Evolutionary conservation across 2,329 filamentous ascomycete species (phyloP).

Genomic region (Colletotrichum musae): DNA sequence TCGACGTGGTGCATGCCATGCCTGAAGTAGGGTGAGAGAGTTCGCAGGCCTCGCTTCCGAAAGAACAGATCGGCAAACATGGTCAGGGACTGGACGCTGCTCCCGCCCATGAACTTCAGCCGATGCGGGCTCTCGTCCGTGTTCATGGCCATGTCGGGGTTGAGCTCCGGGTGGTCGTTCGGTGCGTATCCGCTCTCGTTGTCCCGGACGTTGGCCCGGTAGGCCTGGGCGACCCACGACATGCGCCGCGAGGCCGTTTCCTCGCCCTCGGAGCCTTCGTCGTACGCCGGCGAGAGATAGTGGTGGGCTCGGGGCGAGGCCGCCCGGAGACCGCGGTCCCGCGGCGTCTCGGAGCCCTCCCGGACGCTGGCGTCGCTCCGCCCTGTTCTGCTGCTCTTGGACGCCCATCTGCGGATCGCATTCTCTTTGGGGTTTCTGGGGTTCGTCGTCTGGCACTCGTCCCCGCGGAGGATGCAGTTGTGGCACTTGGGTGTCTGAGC

Average conservation of each 20-base stretch:
- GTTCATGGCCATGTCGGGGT: slow-evolving; percentile 45
- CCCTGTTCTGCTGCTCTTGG: slow-evolving; percentile 34
- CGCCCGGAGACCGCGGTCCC: slow-evolving; percentile 10
- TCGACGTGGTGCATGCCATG: slow-evolving; percentile 45
- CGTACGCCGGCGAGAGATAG: slow-evolving; percentile 25
- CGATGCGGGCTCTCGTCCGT: slow-evolving; percentile 44
- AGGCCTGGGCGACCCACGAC: slow-evolving; percentile 29
- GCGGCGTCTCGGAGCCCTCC: slow-evolving; percentile 13
- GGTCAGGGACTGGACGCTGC: slow-evolving; percentile 45
- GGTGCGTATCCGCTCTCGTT: slow-evolving; percentile 19
- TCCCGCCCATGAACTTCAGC: slow-evolving; percentile 44
- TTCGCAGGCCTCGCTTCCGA: slow-evolving; percentile 40
- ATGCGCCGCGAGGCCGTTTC: slow-evolving; percentile 13
- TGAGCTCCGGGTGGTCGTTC: slow-evolving; percentile 24
- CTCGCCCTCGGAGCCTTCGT: slow-evolving; percentile 21
- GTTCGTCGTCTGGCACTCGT: slow-evolving; percentile 46
- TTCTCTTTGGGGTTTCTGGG: slow-evolving; percentile 43
- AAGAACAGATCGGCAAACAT: slow-evolving; percentile 46
- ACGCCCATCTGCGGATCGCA: slow-evolving; percentile 42
- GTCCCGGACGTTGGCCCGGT: slow-evolving; percentile 26
- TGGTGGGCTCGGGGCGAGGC: slow-evolving; percentile 15
- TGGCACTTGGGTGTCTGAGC: slow-evolving; percentile 46
- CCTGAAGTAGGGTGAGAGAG: slow-evolving; percentile 42
- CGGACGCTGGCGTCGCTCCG: slow-evolving; percentile 10
- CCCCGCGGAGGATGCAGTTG: slow-evolving; percentile 50